phyloP scores from a whole-genome alignment of 1,139 yeast genomes.

The Suzukiozyma palmioleophila region DNA sequence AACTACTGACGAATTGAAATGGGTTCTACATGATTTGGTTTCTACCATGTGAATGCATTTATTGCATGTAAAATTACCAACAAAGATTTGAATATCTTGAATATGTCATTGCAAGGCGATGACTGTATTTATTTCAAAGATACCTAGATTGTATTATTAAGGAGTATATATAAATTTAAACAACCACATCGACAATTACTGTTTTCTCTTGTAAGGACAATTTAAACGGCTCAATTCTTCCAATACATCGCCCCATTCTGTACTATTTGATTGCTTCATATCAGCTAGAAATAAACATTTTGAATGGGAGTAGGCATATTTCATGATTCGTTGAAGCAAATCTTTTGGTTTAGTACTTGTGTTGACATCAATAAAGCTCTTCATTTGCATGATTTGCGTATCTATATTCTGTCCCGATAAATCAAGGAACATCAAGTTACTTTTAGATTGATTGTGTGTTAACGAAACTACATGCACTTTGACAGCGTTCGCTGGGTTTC shows the following conservation, averaged over 20 bases:
- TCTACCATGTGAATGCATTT: constrained; percentile 25
- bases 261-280: constrained; percentile 6
- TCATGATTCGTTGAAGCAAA: constrained; percentile 13
- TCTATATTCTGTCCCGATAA: constrained; percentile 6
- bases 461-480: constrained; percentile 3
- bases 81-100: neutral
- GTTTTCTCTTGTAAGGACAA: neutral
- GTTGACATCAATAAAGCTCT: neutral
- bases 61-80: neutral
- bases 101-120: neutral
- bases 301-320: constrained; percentile 17
- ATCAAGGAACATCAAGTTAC: constrained; percentile 14
- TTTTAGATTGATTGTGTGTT: constrained; percentile 6
- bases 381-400: constrained; percentile 3
- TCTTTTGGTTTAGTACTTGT: constrained; percentile 3
- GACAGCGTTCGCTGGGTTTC: neutral
- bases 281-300: constrained; percentile 19
- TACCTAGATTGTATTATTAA: neutral
- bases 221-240: neutral
- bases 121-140: neutral
- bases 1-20: constrained; percentile 62
- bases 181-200: neutral
- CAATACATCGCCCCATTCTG: neutral
- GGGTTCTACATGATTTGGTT: constrained; percentile 61
- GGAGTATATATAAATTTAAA: neutral